Evolutionary conservation across 805 yeast genomes (phyloP).

Genomic region (Yamadazyma philogaea): DNA sequence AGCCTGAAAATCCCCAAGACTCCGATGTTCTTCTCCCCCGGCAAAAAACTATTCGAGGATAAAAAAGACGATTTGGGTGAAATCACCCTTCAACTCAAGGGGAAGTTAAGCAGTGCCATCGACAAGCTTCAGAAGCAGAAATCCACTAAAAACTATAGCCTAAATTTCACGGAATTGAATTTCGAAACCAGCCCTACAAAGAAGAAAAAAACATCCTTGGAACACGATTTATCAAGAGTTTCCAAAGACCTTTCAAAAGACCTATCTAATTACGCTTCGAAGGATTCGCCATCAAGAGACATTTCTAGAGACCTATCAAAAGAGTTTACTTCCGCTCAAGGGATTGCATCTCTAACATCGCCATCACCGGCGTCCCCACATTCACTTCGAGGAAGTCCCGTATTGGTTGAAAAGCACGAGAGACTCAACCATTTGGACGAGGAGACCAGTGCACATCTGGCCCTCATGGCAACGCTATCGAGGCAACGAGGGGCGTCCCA

Average conservation of each 20-base stretch:
- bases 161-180: conserved; percentile 31
- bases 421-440: conserved; percentile 23
- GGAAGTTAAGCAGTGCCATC: conserved; percentile 36
- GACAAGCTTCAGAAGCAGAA: conserved; percentile 35
- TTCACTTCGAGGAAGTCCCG: conserved; percentile 6
- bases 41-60: conserved; percentile 33
- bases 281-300: conserved; percentile 18
- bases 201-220: conserved; percentile 16
- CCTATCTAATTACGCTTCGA: neutral
- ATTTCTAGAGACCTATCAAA: neutral
- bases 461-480: conserved; percentile 41
- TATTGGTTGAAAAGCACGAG: conserved; percentile 7
- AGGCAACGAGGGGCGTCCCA: conserved; percentile 6
- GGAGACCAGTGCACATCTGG: conserved; percentile 45
- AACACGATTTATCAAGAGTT: conserved; percentile 8
- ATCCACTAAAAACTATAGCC: conserved; percentile 17
- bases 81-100: conserved; percentile 38
- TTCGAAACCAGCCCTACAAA: conserved; percentile 26
- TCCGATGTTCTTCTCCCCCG: conserved; percentile 41
- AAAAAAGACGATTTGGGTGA: conserved; percentile 34
- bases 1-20: conserved; percentile 32
- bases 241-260: conserved; percentile 13
- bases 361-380: conserved; percentile 2
- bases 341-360: neutral
- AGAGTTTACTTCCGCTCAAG: neutral